A percentile compares a stretch with the other conserved stretches of the same genome.
Conservation (phyloP, 2,329 filamentous ascomycete species). For the Talaromyces pinophilus region DNA sequence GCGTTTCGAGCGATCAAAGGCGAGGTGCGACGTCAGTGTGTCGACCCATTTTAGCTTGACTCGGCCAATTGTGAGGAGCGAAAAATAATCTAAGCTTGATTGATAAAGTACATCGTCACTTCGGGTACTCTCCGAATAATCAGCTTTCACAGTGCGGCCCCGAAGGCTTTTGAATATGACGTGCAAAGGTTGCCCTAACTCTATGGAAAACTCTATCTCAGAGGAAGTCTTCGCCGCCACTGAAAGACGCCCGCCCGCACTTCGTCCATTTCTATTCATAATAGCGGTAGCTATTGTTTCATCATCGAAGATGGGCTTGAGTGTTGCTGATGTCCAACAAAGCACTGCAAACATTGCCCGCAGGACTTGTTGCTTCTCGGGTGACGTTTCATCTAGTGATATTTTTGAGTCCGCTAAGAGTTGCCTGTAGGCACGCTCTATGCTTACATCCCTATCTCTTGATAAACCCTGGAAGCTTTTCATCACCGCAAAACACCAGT, state of each 20-base stretch:
- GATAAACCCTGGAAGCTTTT: neutral
- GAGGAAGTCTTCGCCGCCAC: neutral
- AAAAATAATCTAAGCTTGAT: constrained; percentile 19
- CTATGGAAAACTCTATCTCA: neutral
- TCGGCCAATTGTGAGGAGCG: constrained; percentile 18
- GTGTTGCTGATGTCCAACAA: neutral
- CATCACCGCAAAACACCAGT: neutral
- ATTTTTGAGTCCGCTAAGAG: neutral
- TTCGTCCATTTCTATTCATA: neutral
- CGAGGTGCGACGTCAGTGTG: constrained; percentile 20
- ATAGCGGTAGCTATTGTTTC: neutral
- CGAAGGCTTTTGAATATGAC: neutral
- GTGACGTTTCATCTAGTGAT: neutral
- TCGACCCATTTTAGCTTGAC: constrained; percentile 21
- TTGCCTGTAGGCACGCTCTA: neutral
- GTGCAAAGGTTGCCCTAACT: neutral
- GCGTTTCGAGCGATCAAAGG: constrained; percentile 15
- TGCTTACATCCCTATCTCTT: neutral
- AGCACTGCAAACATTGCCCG: neutral
- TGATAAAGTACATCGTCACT: constrained; percentile 15
- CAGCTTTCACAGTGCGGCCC: neutral
- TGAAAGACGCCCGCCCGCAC: neutral
- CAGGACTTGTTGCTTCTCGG: neutral
- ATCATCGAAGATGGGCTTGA: neutral
- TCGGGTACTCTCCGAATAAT: neutral